Evolutionary conservation across 2,329 filamentous ascomycete genomes (phyloP).

Genomic region (Botrytis fabae): DNA sequence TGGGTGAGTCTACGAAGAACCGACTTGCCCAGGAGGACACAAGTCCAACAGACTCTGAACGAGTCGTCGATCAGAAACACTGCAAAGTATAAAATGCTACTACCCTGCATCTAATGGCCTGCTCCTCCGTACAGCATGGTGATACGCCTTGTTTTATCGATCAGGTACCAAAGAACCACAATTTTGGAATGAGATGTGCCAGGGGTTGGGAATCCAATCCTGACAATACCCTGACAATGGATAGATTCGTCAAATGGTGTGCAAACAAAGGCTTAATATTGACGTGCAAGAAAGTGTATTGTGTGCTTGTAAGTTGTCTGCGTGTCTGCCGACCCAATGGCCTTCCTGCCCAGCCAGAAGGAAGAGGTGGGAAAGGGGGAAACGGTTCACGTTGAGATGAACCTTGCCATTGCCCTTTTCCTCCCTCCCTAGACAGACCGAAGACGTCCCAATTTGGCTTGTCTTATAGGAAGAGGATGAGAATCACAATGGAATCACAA

Average conservation of each 20-base stretch:
- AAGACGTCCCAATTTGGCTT: background rate
- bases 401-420: background rate
- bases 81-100: background rate
- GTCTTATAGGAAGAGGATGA: background rate
- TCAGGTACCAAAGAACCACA: constrained; percentile 14
- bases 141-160: constrained; percentile 15
- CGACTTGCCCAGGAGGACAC: background rate
- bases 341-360: no score
- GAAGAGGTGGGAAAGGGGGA: background rate
- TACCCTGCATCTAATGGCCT: background rate
- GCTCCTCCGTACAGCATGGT: background rate
- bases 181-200: constrained; percentile 9
- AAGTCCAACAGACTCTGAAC: background rate
- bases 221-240: constrained; percentile 1
- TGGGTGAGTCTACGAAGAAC: no score
- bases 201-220: constrained; percentile 7
- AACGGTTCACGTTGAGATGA: background rate
- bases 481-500: background rate
- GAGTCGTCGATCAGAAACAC: background rate
- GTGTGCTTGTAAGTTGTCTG: background rate
- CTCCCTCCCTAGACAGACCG: background rate
- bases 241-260: background rate
- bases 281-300: constrained; percentile 7
- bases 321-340: background rate
- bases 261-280: background rate